A percentile compares a stretch with the other conserved stretches of the same genome.
phyloP scores from a whole-genome alignment of 2,329 filamentous ascomycete species.

The Hypomyces rosellus region DNA sequence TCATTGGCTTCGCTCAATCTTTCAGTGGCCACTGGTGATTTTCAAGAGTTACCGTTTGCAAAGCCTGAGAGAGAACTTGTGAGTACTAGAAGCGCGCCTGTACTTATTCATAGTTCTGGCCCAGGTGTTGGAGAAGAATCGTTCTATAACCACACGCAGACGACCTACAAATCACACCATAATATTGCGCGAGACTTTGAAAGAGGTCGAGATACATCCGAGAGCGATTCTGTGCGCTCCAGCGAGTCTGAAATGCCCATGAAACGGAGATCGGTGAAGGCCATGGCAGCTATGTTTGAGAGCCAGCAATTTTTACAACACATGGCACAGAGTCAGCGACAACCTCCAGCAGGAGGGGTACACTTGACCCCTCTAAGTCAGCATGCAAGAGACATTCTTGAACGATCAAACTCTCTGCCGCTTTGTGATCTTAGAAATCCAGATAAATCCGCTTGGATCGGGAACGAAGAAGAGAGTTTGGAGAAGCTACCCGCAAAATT shows the following conservation, averaged over 20 bases:
- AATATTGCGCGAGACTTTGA: background rate
- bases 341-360: background rate
- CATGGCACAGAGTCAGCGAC: background rate
- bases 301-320: constrained; percentile 16
- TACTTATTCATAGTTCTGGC: no score
- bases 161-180: background rate
- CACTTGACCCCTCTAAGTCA: background rate
- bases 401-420: background rate
- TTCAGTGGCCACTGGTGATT: background rate
- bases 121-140: background rate
- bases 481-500: constrained; percentile 17
- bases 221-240: constrained; percentile 7
- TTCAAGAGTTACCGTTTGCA: background rate
- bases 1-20: background rate
- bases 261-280: constrained; percentile 35
- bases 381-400: background rate
- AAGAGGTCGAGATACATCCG: background rate
- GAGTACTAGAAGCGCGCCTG: background rate
- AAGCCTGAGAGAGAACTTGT: background rate
- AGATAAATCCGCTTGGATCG: background rate
- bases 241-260: constrained; percentile 16
- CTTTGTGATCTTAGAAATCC: background rate
- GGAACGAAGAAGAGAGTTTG: constrained; percentile 5
- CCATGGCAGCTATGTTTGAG: constrained; percentile 49
- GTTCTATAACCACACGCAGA: background rate